Evolutionary conservation across 2,329 filamentous ascomycete genomes (phyloP).

Genomic region (Colletotrichum sp.): DNA sequence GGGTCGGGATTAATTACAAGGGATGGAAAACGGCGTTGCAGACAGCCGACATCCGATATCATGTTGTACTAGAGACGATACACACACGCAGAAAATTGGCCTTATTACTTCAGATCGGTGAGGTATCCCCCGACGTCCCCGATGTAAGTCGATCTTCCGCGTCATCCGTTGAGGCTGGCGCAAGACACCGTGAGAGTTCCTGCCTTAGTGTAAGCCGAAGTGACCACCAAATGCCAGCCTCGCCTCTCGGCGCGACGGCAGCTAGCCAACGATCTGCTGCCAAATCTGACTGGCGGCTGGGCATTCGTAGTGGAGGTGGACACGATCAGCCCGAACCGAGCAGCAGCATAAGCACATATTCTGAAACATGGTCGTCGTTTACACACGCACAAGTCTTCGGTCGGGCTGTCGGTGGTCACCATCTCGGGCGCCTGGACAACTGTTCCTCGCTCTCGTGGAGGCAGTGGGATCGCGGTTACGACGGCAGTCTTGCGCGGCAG

Average conservation of each 20-base stretch:
- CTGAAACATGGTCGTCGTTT: conserved; percentile 4
- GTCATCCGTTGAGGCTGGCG: conserved; percentile 12
- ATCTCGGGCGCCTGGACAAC: not conserved
- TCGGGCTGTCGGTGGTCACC: not conserved
- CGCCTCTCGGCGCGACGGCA: conserved; percentile 3
- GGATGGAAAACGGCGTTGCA: conserved; percentile 15
- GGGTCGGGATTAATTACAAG: conserved; percentile 6
- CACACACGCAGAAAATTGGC: conserved; percentile 3
- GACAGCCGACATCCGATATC: conserved; percentile 12
- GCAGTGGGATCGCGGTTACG: not conserved
- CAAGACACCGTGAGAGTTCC: conserved; percentile 6
- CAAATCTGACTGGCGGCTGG: not conserved
- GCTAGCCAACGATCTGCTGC: not conserved
- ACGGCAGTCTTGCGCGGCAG: not conserved
- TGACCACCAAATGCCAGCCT: not conserved
- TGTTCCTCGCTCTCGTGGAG: not conserved
- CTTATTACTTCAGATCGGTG: not conserved
- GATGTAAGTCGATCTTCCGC: conserved; percentile 3
- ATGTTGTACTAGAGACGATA: conserved; percentile 9
- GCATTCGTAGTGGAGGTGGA: not conserved
- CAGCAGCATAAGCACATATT: conserved; percentile 18
- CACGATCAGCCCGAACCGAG: conserved; percentile 11
- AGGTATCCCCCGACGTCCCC: not conserved
- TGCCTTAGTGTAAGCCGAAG: conserved; percentile 1
- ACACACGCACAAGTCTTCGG: not conserved